Conservation (phyloP, 2,329 filamentous ascomycete genomes). For the Diaporthe batatas region DNA sequence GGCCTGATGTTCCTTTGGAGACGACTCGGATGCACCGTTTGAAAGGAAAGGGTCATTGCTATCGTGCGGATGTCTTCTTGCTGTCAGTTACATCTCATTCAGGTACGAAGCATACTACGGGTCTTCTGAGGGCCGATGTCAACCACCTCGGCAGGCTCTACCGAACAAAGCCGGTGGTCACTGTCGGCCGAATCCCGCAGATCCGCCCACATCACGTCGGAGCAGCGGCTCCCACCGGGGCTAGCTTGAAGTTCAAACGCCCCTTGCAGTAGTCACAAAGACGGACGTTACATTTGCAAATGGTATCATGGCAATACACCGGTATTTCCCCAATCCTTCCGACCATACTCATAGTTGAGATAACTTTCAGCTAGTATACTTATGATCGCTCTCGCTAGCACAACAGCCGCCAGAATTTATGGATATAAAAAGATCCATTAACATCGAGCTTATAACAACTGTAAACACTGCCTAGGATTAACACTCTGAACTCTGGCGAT, state of each 20-base stretch:
- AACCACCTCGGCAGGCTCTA: neutral
- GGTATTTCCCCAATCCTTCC: too few relatives aligned
- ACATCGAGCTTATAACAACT: too few relatives aligned
- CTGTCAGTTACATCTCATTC: neutral
- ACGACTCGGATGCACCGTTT: neutral
- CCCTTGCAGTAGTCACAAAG: too few relatives aligned
- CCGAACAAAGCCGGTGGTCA: conserved; percentile 23
- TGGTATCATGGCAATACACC: too few relatives aligned
- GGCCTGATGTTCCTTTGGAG: neutral
- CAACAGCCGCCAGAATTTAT: too few relatives aligned
- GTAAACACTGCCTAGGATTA: too few relatives aligned
- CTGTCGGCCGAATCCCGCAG: neutral
- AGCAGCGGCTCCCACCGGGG: neutral
- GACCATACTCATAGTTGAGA: too few relatives aligned
- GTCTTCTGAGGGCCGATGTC: neutral
- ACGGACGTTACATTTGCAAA: neutral
- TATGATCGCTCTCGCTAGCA: too few relatives aligned
- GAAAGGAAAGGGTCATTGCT: neutral
- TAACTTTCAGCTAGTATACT: too few relatives aligned
- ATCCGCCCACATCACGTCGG: conserved; percentile 4
- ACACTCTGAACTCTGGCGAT: too few relatives aligned
- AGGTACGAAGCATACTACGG: neutral
- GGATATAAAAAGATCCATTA: too few relatives aligned
- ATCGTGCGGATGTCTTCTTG: neutral
- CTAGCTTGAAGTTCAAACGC: neutral